phyloP scores from a whole-genome alignment of 2,329 filamentous ascomycete species.

The Cercospora sp. region DNA sequence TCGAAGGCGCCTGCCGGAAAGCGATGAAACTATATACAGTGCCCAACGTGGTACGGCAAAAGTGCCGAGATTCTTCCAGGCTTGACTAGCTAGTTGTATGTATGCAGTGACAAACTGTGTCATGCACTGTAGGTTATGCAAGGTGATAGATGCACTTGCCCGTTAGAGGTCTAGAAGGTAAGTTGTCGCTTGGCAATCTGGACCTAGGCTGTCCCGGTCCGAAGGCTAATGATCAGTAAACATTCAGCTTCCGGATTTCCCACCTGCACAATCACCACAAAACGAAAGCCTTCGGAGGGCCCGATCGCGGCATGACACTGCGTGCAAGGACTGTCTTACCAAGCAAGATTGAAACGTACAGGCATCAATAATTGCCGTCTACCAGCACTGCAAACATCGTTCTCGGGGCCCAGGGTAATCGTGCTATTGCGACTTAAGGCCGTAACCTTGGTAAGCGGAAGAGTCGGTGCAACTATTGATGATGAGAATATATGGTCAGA shows the following conservation, averaged over 20 bases:
- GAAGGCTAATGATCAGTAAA: slow-evolving; percentile 4
- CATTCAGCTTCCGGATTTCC: slow-evolving; percentile 1
- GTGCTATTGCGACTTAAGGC: not conserved
- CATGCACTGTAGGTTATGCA: not conserved
- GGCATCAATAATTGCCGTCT: not conserved
- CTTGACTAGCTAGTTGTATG: not conserved
- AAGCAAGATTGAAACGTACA: not conserved
- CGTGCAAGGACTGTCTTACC: not conserved
- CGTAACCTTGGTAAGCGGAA: not conserved
- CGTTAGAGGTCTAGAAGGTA: not conserved
- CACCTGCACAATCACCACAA: not conserved
- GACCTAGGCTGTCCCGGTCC: not conserved
- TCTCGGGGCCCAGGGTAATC: not conserved
- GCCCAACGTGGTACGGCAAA: not conserved
- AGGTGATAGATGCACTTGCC: not conserved
- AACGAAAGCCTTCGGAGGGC: not conserved
- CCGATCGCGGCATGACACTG: not conserved
- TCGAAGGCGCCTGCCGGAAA: not conserved
- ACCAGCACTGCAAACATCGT: not conserved
- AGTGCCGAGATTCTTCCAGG: not conserved
- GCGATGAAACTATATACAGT: not conserved
- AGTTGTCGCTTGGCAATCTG: not conserved
- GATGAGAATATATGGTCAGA: not conserved
- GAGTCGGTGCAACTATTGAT: not conserved
- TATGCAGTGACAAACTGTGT: not conserved